Evolutionary conservation across 305 asterid species (phyloP), one percentile per base, ranked within the genome.

Genomic region (Fraxinus velutina): DNA sequence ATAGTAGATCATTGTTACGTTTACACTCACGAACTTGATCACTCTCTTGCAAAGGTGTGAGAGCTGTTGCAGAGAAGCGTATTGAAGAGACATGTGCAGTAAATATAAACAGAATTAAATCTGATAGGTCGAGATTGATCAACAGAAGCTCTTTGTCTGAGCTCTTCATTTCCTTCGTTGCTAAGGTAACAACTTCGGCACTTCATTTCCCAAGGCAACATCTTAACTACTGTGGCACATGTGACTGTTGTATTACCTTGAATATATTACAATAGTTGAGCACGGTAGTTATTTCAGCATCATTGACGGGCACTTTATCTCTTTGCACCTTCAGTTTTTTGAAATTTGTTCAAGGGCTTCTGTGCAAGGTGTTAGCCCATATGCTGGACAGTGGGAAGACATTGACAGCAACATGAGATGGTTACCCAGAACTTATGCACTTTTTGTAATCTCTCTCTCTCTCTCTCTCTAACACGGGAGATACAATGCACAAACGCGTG

Each of bases 351-450:
- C 89, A 30, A 90, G 81, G 86, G 98, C 97, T 66, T 82, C 96
- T 44, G 84, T 88, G 6, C 96, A 90, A 37, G 99, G 97, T 73
- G 44, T 94, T 81, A 84, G 88, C 88, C 88, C 91, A 6, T 89
- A 83, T 78, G 80, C 89, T 82, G 98, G 97, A 81, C 94, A 85
- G 83, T 83, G 85, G 90, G 98, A 95, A 87, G 98, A 92, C 60
- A 92, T 95, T 32, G 39, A 77, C 81, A 86, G 88, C 91, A 94
- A 93, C 95, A 92, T 87, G 97, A 90, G 97, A 88, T 94, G 99
- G 99, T 88, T 92, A 71, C 99, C 99, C 52, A 92, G 86, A 89
- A 95, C 99, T 79, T 95, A 88, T 72, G 88, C 97, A n/a, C 80
- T 95, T 50, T 91, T 90, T 75, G 99, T 95, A 93, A 83, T 78